These are phyloP conservation scores for Tetradesmus lagerheimii DNA, from an alignment of 139 green algal species.

Conservation along the genomic window DNA sequence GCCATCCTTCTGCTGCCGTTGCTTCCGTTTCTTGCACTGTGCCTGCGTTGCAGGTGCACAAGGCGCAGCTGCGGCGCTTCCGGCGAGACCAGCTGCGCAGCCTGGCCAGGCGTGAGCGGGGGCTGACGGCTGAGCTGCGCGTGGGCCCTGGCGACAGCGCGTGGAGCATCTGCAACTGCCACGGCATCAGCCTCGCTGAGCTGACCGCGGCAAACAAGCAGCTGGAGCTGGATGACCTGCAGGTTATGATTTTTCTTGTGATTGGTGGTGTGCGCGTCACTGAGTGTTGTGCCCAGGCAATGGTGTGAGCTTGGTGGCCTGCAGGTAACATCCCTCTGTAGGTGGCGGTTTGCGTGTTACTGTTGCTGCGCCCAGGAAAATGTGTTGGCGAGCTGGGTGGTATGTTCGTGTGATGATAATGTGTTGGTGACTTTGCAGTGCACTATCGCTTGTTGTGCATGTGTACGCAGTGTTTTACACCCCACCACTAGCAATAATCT, in stretches of 20 bases:
- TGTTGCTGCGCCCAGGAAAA: too few species aligned
- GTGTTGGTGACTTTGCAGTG: too few species aligned
- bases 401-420: too few species aligned
- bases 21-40: neutral
- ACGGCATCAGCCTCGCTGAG: constrained; percentile 67
- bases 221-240: constrained; percentile 47
- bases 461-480: too few species aligned
- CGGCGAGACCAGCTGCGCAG: constrained; percentile 27
- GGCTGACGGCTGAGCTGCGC: neutral
- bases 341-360: too few species aligned
- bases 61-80: constrained; percentile 77
- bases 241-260: neutral
- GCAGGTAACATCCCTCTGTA: too few species aligned
- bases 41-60: constrained; percentile 82
- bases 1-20: neutral
- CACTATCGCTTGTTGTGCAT: too few species aligned
- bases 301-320: too few species aligned
- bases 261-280: neutral
- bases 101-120: neutral
- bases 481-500: too few species aligned
- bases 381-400: too few species aligned
- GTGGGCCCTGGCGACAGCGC: constrained; percentile 55
- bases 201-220: constrained; percentile 63
- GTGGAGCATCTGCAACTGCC: constrained; percentile 73
- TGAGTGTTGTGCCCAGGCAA: too few species aligned